Evolutionary conservation across 1,284 basidiomycete genomes (phyloP).

Genomic region (Pyrrhoderma noxium): DNA sequence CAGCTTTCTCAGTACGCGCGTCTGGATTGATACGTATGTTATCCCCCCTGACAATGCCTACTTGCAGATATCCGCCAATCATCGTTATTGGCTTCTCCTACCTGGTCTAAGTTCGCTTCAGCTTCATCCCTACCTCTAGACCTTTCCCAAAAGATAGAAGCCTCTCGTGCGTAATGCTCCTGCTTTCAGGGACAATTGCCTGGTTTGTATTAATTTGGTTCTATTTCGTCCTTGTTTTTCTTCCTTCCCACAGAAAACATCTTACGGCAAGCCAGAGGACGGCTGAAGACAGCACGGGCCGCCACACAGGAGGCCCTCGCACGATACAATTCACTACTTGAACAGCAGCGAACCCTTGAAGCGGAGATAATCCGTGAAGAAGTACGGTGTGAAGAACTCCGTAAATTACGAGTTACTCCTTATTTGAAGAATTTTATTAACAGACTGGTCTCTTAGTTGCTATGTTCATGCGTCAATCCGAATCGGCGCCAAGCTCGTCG

Average conservation of each 20-base stretch:
- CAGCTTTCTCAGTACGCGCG: not conserved
- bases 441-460: not conserved
- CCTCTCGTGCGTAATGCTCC: constrained; percentile 7
- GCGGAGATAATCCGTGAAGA: constrained; percentile 56
- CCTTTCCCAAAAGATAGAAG: constrained; percentile 9
- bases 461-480: not conserved
- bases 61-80: not conserved
- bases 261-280: constrained; percentile 34
- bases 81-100: constrained; percentile 1
- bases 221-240: not conserved
- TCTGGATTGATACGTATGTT: not conserved
- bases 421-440: not conserved
- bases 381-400: constrained; percentile 61
- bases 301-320: constrained; percentile 66
- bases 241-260: constrained; percentile 11
- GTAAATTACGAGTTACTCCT: constrained; percentile 34
- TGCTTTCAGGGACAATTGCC: not conserved
- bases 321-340: constrained; percentile 59
- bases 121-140: not conserved
- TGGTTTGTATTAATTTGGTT: not conserved
- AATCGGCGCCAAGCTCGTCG: not conserved
- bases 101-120: constrained; percentile 6
- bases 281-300: constrained; percentile 50
- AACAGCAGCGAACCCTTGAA: constrained; percentile 56
- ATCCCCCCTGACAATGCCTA: not conserved